Conservation (phyloP, 2,329 filamentous ascomycete genomes). For the Epicoccum nigrum region DNA sequence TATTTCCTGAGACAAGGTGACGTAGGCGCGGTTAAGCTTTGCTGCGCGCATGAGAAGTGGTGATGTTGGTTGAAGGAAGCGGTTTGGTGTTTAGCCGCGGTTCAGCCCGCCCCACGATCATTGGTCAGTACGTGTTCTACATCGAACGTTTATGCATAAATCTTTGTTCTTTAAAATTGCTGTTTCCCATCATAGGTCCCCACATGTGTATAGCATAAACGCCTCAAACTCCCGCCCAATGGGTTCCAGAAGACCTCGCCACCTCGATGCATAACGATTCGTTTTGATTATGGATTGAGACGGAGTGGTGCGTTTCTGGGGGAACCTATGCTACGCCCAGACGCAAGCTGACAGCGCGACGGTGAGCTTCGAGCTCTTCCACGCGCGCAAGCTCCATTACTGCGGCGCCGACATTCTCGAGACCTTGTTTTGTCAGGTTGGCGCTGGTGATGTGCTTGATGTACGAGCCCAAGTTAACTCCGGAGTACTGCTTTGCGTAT, state of each 20-base stretch:
- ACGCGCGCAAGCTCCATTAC: slow-evolving; percentile 96
- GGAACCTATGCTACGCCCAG: slow-evolving; percentile 51
- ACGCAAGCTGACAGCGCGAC: slow-evolving; percentile 72
- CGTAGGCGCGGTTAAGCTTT: neutral
- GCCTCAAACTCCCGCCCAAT: slow-evolving; percentile 18
- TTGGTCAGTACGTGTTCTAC: slow-evolving; percentile 9
- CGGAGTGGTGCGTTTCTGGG: slow-evolving; percentile 1
- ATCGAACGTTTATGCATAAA: slow-evolving; percentile 9
- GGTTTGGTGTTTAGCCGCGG: slow-evolving; percentile 10
- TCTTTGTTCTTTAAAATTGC: slow-evolving; percentile 9
- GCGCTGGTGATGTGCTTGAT: slow-evolving; percentile 98
- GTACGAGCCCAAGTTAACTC: slow-evolving; percentile 94
- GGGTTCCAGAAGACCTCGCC: slow-evolving; percentile 5
- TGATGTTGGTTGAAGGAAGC: neutral
- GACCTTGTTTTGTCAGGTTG: slow-evolving; percentile 82
- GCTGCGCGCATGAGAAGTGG: neutral
- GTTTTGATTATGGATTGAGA: slow-evolving; percentile 1
- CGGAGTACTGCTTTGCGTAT: slow-evolving; percentile 97
- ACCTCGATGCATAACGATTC: slow-evolving; percentile 8
- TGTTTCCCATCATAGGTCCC: slow-evolving; percentile 8
- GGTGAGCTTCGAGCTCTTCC: slow-evolving; percentile 92
- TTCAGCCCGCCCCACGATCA: neutral
- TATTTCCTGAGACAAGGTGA: neutral
- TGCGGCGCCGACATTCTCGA: slow-evolving; percentile 82
- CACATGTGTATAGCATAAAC: slow-evolving; percentile 16